Conservation (phyloP, 1,284 basidiomycete species). For the Volvariella volvacea region DNA sequence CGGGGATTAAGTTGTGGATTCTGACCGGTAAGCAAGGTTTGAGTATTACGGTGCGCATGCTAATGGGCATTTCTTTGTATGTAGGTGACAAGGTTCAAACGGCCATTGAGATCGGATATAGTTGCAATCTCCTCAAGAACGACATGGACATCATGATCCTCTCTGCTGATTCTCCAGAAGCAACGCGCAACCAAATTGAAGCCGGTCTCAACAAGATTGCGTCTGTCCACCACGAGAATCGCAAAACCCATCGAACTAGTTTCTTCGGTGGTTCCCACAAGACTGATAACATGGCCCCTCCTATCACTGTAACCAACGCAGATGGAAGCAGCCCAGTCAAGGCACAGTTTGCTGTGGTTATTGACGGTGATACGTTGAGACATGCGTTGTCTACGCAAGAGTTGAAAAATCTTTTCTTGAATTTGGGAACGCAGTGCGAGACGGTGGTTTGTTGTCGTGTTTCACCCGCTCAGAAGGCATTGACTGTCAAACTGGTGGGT, state of each 20-base stretch:
- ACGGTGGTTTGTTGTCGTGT: slow-evolving; percentile 98
- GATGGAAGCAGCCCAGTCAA: slow-evolving; percentile 64
- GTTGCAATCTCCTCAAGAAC: slow-evolving; percentile 87
- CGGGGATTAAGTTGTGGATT: slow-evolving; percentile 98
- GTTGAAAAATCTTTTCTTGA: slow-evolving; percentile 84
- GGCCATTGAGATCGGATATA: slow-evolving; percentile 93
- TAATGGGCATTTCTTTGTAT: slow-evolving; percentile 3
- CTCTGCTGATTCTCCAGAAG: slow-evolving; percentile 74
- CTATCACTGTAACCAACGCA: slow-evolving; percentile 42
- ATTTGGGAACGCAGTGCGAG: slow-evolving; percentile 91
- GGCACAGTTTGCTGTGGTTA: slow-evolving; percentile 87
- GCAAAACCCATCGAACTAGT: no score
- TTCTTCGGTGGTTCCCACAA: no score
- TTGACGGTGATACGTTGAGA: slow-evolving; percentile 90
- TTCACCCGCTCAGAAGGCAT: slow-evolving; percentile 92
- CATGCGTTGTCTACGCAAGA: slow-evolving; percentile 68
- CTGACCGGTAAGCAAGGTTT: slow-evolving; percentile 77
- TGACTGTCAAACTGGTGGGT: slow-evolving; percentile 86
- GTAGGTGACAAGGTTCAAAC: slow-evolving; percentile 95
- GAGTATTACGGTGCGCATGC: neutral
- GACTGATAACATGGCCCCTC: neutral
- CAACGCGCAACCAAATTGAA: slow-evolving; percentile 83
- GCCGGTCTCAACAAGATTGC: slow-evolving; percentile 93
- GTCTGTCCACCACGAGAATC: slow-evolving; percentile 40
- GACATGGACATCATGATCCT: slow-evolving; percentile 97